phyloP scores from a whole-genome alignment of 2,329 filamentous ascomycete species.

The Microsporum audouinii region DNA sequence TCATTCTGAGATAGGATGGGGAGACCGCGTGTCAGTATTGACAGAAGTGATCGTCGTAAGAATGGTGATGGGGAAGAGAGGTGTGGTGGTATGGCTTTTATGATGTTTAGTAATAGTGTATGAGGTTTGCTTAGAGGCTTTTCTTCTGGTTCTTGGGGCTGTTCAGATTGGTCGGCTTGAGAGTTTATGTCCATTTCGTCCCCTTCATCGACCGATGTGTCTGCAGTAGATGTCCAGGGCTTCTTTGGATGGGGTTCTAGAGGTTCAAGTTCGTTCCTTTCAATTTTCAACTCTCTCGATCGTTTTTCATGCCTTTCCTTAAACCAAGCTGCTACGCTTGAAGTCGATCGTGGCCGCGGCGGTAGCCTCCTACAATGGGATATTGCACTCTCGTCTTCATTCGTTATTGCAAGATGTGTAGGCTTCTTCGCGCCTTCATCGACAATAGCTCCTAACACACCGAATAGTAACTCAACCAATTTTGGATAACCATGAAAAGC shows the following conservation, averaged over 20 bases:
- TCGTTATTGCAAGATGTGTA: slow-evolving; percentile 34
- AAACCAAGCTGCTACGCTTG: slow-evolving; percentile 26
- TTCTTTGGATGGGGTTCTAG: slow-evolving; percentile 17
- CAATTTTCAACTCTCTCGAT: slow-evolving; percentile 17
- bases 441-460: slow-evolving; percentile 69
- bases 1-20: slow-evolving; percentile 64
- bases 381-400: slow-evolving; percentile 16
- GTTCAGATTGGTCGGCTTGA: slow-evolving; percentile 24
- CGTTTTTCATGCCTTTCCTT: slow-evolving; percentile 25
- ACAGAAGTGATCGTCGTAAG: slow-evolving; percentile 66
- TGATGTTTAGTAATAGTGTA: slow-evolving; percentile 67
- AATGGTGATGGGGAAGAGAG: slow-evolving; percentile 72
- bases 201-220: slow-evolving; percentile 18
- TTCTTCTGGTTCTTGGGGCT: slow-evolving; percentile 40
- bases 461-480: slow-evolving; percentile 76
- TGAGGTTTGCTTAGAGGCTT: slow-evolving; percentile 66
- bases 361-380: slow-evolving; percentile 20
- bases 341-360: slow-evolving; percentile 23
- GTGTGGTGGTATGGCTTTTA: slow-evolving; percentile 77
- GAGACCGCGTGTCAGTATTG: slow-evolving; percentile 61
- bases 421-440: slow-evolving; percentile 60
- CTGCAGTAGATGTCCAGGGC: slow-evolving; percentile 18
- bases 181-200: slow-evolving; percentile 16
- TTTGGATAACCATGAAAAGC: slow-evolving; percentile 86
- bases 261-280: slow-evolving; percentile 11